Evolutionary conservation across 768 basidiomycete genomes (phyloP), one percentile per base, ranked within the genome.

Genomic region (Lentinula sp.): DNA sequence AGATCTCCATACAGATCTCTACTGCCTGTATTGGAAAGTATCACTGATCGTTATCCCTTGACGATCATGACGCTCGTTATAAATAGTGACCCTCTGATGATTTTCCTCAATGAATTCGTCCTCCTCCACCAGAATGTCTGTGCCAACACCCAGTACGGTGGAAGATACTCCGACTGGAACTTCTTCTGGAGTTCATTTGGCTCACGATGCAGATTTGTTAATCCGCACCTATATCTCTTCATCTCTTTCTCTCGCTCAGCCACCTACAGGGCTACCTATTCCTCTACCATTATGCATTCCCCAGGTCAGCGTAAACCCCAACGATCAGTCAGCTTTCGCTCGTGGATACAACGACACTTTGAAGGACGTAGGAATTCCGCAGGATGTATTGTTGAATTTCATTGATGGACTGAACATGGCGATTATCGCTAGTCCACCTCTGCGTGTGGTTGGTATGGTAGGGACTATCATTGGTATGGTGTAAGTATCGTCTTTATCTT

Each of bases 361-460:
- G 51, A 60, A 58, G 46, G 32, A 32, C 13, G 45, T 62, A 23
- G 61, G 66, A 8, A 61, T 70, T 16, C 12, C 61, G 6, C 66
- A 65, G 36, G 62, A 65, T 10, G 59, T 67, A 5, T 62, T 67
- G 10, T 58, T 70, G 15, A 62, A 66, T 28, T 70, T 70, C 41
- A 59, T 66, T 7, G 68, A 68, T 50, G 69, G 68, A 1, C 52
- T 70, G 13, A 70, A 70, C 51, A 39, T 70, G 3, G 69, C 69
- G 4, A 69, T 70, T 62, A 65, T 64, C 5, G 68, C 66, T 0
- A 69, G 67, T 57, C 68, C 69, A 2, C 69, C 69, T 1, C 66
- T 70, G 15, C 63, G 68, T 28, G 65, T 69, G 8, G 66, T 69
- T 1, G 59, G 63, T 45, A 41, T 66, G 13, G 63, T 57, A 4